A percentile compares a stretch with the other conserved stretches of the same genome.
Conservation (phyloP, 2,329 filamentous ascomycete species). For the Acrodontium crateriforme region DNA sequence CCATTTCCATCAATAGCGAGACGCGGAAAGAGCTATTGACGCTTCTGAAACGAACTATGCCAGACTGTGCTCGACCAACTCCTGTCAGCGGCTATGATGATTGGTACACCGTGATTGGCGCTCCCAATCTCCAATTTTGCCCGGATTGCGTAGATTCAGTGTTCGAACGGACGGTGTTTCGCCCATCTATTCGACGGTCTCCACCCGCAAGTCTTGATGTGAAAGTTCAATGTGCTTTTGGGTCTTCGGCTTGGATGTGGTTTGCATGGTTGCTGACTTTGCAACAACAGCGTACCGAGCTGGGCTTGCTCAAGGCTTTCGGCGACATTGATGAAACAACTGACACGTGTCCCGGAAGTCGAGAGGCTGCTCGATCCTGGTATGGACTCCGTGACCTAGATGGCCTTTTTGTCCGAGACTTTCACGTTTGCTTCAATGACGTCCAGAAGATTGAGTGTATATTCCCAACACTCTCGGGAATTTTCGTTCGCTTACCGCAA, state of each 20-base stretch:
- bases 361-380: conserved; percentile 51
- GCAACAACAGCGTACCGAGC: conserved; percentile 51
- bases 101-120: conserved; percentile 65
- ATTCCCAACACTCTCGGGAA: conserved; percentile 55
- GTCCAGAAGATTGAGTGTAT: conserved; percentile 57
- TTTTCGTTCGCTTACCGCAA: conserved; percentile 41
- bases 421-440: conserved; percentile 64
- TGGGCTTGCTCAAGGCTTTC: conserved; percentile 57
- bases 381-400: conserved; percentile 58
- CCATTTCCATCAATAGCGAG: conserved; percentile 13
- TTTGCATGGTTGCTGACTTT: conserved; percentile 71
- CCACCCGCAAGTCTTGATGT: conserved; percentile 43
- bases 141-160: conserved; percentile 62
- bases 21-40: conserved; percentile 33
- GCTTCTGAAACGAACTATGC: conserved; percentile 31
- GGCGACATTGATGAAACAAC: conserved; percentile 46
- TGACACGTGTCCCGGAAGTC: conserved; percentile 44
- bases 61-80: conserved; percentile 54
- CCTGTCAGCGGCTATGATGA: conserved; percentile 53
- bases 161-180: conserved; percentile 55
- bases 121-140: conserved; percentile 65
- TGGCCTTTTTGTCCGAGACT: conserved; percentile 53
- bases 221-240: conserved; percentile 63
- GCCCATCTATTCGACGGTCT: conserved; percentile 50
- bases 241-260: conserved; percentile 59